A percentile compares a stretch with the other conserved stretches of the same genome.
Conservation (phyloP, 768 basidiomycete genomes). For the Amanita fuliginea region DNA sequence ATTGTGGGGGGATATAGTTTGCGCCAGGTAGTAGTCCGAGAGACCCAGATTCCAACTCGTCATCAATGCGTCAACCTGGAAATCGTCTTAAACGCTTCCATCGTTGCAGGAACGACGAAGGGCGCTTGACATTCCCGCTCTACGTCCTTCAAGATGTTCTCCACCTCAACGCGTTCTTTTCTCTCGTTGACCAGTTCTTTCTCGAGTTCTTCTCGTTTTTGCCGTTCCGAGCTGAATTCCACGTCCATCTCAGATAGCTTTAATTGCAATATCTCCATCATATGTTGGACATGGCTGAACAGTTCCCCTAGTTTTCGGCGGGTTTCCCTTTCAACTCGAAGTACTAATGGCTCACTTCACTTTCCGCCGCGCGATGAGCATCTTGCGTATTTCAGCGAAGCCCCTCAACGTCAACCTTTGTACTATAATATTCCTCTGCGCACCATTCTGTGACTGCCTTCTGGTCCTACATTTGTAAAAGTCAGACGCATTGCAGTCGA, state of each 20-base stretch:
- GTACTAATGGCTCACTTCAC: no score
- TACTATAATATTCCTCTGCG: no score
- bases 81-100: slow-evolving; percentile 41
- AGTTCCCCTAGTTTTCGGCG: background rate
- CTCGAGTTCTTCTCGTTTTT: background rate
- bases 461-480: no score
- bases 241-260: background rate
- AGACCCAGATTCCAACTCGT: slow-evolving; percentile 23
- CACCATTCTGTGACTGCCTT: no score
- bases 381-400: no score
- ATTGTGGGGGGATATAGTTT: background rate
- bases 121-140: slow-evolving; percentile 38
- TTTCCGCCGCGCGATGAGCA: no score
- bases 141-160: slow-evolving; percentile 33
- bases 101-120: slow-evolving; percentile 45
- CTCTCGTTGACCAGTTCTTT: slow-evolving; percentile 25
- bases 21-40: slow-evolving; percentile 5
- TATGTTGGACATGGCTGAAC: background rate
- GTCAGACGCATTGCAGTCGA: no score
- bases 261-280: background rate
- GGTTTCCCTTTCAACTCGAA: background rate
- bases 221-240: background rate
- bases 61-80: slow-evolving; percentile 34
- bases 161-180: slow-evolving; percentile 26
- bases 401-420: no score